Evolutionary conservation across 768 basidiomycete genomes (phyloP).

Genomic region (Boletus coccyginus): DNA sequence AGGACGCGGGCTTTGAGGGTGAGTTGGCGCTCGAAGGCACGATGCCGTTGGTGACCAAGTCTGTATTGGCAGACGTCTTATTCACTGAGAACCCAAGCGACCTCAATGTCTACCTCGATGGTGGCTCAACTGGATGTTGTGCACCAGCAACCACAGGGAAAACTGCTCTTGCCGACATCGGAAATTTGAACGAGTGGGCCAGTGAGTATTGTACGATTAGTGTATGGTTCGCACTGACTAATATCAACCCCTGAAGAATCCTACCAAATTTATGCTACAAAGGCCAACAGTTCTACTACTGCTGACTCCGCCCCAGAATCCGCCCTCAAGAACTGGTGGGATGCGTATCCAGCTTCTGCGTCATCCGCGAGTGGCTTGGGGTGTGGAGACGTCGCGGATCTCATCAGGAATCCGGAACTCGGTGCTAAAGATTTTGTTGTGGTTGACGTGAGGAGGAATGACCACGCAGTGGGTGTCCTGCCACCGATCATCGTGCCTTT

Average conservation of each 20-base stretch:
- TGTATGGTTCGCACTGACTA: not conserved
- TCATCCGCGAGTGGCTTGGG: conserved; percentile 32
- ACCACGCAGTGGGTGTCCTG: conserved; percentile 38
- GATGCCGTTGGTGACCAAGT: not conserved
- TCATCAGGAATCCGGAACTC: conserved; percentile 20
- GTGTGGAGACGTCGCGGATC: conserved; percentile 37
- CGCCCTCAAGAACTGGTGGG: conserved; percentile 48
- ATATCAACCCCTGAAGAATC: conserved; percentile 32
- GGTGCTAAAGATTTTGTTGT: conserved; percentile 35
- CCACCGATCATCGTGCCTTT: not conserved
- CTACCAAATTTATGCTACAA: conserved; percentile 47
- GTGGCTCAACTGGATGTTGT: conserved; percentile 16
- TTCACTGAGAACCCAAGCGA: conserved; percentile 43
- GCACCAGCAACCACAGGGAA: not conserved
- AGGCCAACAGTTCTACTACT: conserved; percentile 18
- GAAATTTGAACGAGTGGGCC: conserved; percentile 45
- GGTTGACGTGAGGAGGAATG: conserved; percentile 49
- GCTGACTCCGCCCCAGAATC: not conserved
- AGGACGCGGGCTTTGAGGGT: conserved; percentile 43
- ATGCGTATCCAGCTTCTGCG: conserved; percentile 44
- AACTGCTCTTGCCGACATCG: conserved; percentile 4
- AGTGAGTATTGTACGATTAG: conserved; percentile 29
- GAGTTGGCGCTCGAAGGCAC: not conserved
- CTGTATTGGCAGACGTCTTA: conserved; percentile 33
- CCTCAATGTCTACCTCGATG: conserved; percentile 33